phyloP scores from a whole-genome alignment of 176 grass and related monocot species.

The Ensete glaucum region DNA sequence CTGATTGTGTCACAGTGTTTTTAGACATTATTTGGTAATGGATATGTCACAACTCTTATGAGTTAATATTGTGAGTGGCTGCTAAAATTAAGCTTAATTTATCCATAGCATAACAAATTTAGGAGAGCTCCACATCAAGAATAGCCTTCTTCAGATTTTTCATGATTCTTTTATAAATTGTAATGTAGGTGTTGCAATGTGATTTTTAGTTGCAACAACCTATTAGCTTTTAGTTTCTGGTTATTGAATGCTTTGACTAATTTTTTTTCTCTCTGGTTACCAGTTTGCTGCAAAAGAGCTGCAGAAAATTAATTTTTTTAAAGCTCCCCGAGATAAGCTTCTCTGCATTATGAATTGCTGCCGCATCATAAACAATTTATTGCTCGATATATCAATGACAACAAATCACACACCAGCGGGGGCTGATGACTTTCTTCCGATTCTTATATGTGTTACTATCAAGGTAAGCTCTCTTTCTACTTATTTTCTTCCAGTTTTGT shows the following conservation, averaged over 20 bases:
- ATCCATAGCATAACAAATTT: too few relatives aligned
- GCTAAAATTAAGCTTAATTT: too few relatives aligned
- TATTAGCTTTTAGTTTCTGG: neutral
- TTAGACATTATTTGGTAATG: too few relatives aligned
- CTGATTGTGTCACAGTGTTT: too few relatives aligned
- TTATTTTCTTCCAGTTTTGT: slow-evolving; percentile 8
- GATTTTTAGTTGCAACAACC: too few relatives aligned
- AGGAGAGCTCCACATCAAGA: too few relatives aligned
- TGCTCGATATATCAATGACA: slow-evolving; percentile 71
- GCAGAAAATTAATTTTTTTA: slow-evolving; percentile 87
- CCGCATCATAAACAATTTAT: slow-evolving; percentile 90
- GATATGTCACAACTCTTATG: too few relatives aligned
- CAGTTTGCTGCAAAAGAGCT: slow-evolving; percentile 93
- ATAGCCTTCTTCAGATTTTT: too few relatives aligned
- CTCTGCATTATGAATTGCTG: slow-evolving; percentile 83
- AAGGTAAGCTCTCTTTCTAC: slow-evolving; percentile 49
- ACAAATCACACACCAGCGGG: slow-evolving; percentile 49
- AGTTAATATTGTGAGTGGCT: too few relatives aligned
- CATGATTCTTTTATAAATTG: too few relatives aligned
- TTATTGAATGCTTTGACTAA: slow-evolving; percentile 7
- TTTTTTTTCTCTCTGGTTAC: slow-evolving; percentile 3
- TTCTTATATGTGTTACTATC: slow-evolving; percentile 88
- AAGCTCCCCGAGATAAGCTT: slow-evolving; percentile 76
- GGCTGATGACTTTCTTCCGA: slow-evolving; percentile 92
- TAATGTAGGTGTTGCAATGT: too few relatives aligned